Base-by-base conservation (phyloP, 495 filamentous ascomycete species). In the Xylaria cubensis region DNA sequence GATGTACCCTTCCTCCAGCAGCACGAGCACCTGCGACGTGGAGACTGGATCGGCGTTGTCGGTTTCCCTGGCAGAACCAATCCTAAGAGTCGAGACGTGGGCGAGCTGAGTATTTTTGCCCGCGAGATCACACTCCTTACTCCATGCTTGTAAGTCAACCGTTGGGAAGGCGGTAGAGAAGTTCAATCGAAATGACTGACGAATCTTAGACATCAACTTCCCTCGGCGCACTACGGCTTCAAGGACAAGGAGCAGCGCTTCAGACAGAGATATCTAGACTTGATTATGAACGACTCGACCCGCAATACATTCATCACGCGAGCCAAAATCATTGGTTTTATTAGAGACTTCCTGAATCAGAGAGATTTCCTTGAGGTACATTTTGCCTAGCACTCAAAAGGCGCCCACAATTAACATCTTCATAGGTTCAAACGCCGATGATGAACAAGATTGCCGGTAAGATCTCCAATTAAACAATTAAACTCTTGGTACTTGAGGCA, bases 91-190 rank as follows among this genome's bases (percentile, higher is more conserved):
- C 87, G 91, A 75, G 86, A 92, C 72, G 91, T 92, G 39, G 96
- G 96, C 72, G 94, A 98, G 82, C 88, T 98, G 39, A 97, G 93
- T 53, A 92, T 99, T 82, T 98, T 98, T 78, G 96, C 97, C 9
- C 90, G 86, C 46, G 91, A 97, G 82, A 86, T 98, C 69, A 83
- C 92, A 19, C 89, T 98, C 12, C 86, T 99, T 62, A 90, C 94
- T 17, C 96, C 96, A 12, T 98, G 95, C 83, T 82, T 99, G 77
- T 69, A 59, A n/a, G 66, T 69, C 15, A 21, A 4, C 3, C 29
- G n/a, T 21, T n/a, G 36, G 26, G 48, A 19, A 56, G 26, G 29
- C 7, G 9, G n/a, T 4, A 55, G 4, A 12, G 26, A 8, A 56
- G 53, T 5, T 9, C 12, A 12, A 53, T 42, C 21, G 17, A 32